phyloP scores from a whole-genome alignment of 2,329 filamentous ascomycete species.

The Rachicladosporium sp. region DNA sequence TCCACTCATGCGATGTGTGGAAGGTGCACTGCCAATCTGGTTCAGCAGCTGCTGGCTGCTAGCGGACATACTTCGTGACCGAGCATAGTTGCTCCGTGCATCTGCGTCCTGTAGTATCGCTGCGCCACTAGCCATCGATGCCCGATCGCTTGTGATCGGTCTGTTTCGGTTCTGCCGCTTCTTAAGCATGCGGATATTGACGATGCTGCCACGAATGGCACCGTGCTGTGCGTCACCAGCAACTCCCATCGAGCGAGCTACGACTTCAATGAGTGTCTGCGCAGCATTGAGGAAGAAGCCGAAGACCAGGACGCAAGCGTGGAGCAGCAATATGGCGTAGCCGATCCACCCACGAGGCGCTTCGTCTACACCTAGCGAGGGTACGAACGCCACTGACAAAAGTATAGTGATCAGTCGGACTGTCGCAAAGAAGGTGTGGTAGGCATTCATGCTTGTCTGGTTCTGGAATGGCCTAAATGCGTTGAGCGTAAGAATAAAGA shows the following conservation, averaged over 20 bases:
- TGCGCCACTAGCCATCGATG: slow-evolving; percentile 71
- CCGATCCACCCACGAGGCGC: slow-evolving; percentile 86
- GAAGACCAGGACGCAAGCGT: slow-evolving; percentile 73
- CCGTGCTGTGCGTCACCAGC: slow-evolving; percentile 50
- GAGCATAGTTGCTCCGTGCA: slow-evolving; percentile 15
- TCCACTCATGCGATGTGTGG: slow-evolving; percentile 30
- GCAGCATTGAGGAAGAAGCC: slow-evolving; percentile 88
- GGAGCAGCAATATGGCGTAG: slow-evolving; percentile 77
- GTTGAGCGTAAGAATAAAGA: slow-evolving; percentile 73
- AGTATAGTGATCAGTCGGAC: slow-evolving; percentile 58
- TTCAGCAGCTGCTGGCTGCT: slow-evolving; percentile 51
- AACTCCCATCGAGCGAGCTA: slow-evolving; percentile 61
- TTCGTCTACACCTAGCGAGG: slow-evolving; percentile 65
- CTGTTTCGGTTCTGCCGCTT: slow-evolving; percentile 15
- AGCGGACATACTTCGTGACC: slow-evolving; percentile 47
- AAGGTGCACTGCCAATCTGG: slow-evolving; percentile 18
- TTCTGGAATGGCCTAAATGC: slow-evolving; percentile 83
- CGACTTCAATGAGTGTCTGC: slow-evolving; percentile 81
- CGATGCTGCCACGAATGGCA: slow-evolving; percentile 60
- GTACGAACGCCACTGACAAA: slow-evolving; percentile 57
- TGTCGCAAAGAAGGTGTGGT: slow-evolving; percentile 72
- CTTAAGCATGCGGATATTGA: slow-evolving; percentile 45
- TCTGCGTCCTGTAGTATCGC: slow-evolving; percentile 50
- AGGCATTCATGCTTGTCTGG: slow-evolving; percentile 93
- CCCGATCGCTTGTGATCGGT: slow-evolving; percentile 36